Base-by-base conservation (phyloP, 1,284 basidiomycete genomes). In the Ceratobasidium theobromae region DNA sequence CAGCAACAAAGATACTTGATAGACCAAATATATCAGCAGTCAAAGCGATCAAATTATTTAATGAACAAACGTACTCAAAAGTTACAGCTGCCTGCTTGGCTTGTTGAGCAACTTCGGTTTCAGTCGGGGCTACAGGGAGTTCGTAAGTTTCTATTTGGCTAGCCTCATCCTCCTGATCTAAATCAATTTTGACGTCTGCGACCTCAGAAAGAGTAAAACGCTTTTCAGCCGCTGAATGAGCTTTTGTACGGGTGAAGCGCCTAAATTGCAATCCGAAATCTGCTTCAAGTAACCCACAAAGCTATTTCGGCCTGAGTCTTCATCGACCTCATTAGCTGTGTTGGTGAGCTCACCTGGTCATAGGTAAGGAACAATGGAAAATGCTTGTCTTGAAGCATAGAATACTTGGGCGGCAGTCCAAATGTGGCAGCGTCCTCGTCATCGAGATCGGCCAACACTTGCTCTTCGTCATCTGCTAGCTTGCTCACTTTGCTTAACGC, bases 301-400 rank as follows among this genome's bases (percentile, higher is more conserved):
- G 75, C 43, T 80, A 79, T 60, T 78, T 6, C 4, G n/a, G 21
- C 72, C 0, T 74, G 71, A 2, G 81, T 75, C 53, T 23, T 16
- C 16, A 41, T 41, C 16, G 25, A 5, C 33, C 9, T 6, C 21
- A 38, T 12, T 2, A 38, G 48, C 12, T 12, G 9, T n/a, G 4
- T 18, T 18, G 11, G 25, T 23, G 16, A 43, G 6, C 52, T 11
- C 3, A 67, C 65, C 65, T 67, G 53, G 14, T 67, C 65, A 28
- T 40, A 67, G 2, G 53, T 51, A 18, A 67, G 16, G 28, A 67
- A 67, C 4, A 67, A 25, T 3, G 65, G 65, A 35, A 67, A 67
- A 21, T 67, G 53, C 5, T 40, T 30, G 28, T 67, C 65, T n/a
- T 67, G 46, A 3, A 67, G 35, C 46, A 49, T 35, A 6, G 64